Evolutionary conservation across 805 yeast species (phyloP).

Genomic region (Saccharomycopsis vini): DNA sequence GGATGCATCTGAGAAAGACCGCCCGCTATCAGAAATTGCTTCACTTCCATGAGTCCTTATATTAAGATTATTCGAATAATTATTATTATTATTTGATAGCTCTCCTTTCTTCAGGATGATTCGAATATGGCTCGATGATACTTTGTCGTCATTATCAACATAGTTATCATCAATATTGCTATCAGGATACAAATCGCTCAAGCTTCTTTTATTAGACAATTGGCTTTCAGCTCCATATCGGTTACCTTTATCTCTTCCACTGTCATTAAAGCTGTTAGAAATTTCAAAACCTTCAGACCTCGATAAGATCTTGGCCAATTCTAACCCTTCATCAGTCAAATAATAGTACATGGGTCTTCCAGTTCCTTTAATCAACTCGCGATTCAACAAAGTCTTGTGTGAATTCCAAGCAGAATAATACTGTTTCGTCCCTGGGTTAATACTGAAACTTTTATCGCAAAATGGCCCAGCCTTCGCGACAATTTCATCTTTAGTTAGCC

Average conservation of each 20-base stretch:
- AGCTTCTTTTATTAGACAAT: neutral
- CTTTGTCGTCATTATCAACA: neutral
- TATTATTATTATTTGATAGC: neutral
- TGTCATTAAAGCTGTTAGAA: neutral
- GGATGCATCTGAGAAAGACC: too few species aligned
- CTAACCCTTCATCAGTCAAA: conserved; percentile 62
- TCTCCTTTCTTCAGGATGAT: too few species aligned
- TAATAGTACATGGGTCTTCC: conserved; percentile 55
- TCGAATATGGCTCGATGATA: too few species aligned
- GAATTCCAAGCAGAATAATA: conserved; percentile 72
- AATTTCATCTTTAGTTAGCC: conserved; percentile 57
- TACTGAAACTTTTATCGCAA: conserved; percentile 48
- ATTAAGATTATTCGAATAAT: neutral
- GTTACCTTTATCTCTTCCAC: neutral
- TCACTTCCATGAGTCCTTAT: neutral
- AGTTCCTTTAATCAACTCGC: conserved; percentile 45
- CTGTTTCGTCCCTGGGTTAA: conserved; percentile 53
- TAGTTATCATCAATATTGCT: neutral
- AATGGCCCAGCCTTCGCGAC: conserved; percentile 43
- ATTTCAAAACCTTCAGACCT: conserved; percentile 30
- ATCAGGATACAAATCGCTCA: neutral
- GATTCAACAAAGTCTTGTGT: conserved; percentile 50
- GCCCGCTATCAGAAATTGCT: too few species aligned
- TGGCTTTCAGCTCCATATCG: neutral
- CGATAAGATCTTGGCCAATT: conserved; percentile 49